These are phyloP conservation scores for Theobroma grandiflorum DNA, from an alignment of 441 rosid species.

Conservation along the genomic window DNA sequence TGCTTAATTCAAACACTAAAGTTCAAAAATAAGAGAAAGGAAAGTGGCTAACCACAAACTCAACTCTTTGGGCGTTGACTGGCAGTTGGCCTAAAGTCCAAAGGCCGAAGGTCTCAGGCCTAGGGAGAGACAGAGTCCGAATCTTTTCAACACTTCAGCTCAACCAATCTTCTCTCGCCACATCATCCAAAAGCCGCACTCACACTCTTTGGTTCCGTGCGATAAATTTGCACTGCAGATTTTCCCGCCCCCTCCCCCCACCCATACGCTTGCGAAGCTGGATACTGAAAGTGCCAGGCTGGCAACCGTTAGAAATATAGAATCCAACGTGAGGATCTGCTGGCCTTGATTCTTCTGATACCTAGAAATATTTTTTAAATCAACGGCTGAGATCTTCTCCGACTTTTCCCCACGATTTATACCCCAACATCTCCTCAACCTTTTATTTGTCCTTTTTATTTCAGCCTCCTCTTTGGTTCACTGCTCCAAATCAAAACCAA, in stretches of 20 bases:
- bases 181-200: background rate
- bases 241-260: background rate
- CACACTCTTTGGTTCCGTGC: background rate
- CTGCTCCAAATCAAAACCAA: background rate
- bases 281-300: slow-evolving; percentile 38
- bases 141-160: background rate
- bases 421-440: background rate
- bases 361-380: background rate
- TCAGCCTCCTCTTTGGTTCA: background rate
- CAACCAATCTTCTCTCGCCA: background rate
- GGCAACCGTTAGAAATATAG: slow-evolving; percentile 30
- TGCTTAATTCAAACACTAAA: too few species aligned
- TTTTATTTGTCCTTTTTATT: background rate
- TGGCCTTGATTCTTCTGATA: slow-evolving; percentile 19
- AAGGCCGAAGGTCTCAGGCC: too few species aligned
- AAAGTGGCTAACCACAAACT: too few species aligned
- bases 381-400: slow-evolving; percentile 38
- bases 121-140: background rate
- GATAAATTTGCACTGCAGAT: background rate
- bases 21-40: too few species aligned
- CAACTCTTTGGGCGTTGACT: too few species aligned
- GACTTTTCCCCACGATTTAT: background rate
- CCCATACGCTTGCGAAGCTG: slow-evolving; percentile 16
- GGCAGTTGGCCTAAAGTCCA: too few species aligned
- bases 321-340: slow-evolving; percentile 39